phyloP scores from a whole-genome alignment of 129 eudicot species.

The Flaveria bidentis region DNA sequence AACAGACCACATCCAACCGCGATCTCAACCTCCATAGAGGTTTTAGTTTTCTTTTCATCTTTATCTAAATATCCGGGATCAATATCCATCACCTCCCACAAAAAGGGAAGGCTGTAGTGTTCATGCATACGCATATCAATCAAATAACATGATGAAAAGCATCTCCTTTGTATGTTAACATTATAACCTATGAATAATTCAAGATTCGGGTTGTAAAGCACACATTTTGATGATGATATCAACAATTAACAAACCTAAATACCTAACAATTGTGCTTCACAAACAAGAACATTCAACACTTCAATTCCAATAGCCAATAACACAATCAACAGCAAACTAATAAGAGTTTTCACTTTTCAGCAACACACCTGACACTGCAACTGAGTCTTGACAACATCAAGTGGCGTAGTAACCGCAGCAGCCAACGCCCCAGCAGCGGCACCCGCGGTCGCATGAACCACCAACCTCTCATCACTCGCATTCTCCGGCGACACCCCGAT shows the following conservation, averaged over 20 bases:
- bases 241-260: background rate
- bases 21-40: background rate
- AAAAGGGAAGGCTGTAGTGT: background rate
- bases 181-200: background rate
- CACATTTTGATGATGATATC: background rate
- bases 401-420: slow-evolving; percentile 75
- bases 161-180: slow-evolving; percentile 5
- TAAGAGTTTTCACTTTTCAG: background rate
- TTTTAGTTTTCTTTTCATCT: background rate
- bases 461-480: slow-evolving; percentile 55
- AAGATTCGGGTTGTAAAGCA: background rate
- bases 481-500: slow-evolving; percentile 49
- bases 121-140: background rate
- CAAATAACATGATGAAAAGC: background rate
- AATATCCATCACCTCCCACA: background rate
- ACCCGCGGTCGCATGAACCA: slow-evolving; percentile 90
- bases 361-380: slow-evolving; percentile 83
- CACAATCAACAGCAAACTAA: slow-evolving; percentile 11
- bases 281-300: background rate
- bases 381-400: slow-evolving; percentile 92
- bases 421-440: slow-evolving; percentile 94
- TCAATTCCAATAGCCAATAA: background rate
- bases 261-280: background rate
- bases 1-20: background rate
- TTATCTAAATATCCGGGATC: background rate